Conservation (phyloP, 345 rosid species). For the Euphorbia lathyris region DNA sequence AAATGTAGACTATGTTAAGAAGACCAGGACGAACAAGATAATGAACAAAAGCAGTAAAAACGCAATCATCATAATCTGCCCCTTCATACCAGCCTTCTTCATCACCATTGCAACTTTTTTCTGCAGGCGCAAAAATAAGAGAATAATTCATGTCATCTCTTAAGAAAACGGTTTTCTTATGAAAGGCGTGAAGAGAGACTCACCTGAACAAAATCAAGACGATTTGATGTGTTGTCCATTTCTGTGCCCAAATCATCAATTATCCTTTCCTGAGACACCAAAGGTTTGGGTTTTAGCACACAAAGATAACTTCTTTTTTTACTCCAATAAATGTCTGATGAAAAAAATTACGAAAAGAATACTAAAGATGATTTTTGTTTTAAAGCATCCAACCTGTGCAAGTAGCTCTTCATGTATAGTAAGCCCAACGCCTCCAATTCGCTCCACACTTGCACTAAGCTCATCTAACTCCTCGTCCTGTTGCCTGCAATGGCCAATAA, state of each 20-base stretch:
- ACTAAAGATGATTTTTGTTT: background rate
- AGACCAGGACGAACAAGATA: conserved; percentile 82
- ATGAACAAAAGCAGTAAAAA: conserved; percentile 77
- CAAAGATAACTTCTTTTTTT: background rate
- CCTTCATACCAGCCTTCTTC: conserved; percentile 96
- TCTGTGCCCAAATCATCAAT: conserved; percentile 74
- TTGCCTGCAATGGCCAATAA: conserved; percentile 47
- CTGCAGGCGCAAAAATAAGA: conserved; percentile 41
- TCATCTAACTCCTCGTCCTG: conserved; percentile 97
- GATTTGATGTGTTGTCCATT: conserved; percentile 90
- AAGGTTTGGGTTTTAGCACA: conserved; percentile 19
- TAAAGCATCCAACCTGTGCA: conserved; percentile 55
- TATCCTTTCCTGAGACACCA: conserved; percentile 67
- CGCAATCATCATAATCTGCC: conserved; percentile 90
- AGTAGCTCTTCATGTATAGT: conserved; percentile 95
- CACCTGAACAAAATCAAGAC: conserved; percentile 97
- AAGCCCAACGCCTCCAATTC: conserved; percentile 93
- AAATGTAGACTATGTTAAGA: conserved; percentile 34
- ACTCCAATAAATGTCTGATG: background rate
- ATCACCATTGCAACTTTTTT: conserved; percentile 96
- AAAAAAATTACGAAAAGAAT: no score
- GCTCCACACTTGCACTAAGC: conserved; percentile 84
- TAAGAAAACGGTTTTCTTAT: no score
- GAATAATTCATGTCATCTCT: background rate
- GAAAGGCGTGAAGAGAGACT: conserved; percentile 7